Conservation (phyloP, 1,284 basidiomycete genomes). For the Pisolithus thermaeus region DNA sequence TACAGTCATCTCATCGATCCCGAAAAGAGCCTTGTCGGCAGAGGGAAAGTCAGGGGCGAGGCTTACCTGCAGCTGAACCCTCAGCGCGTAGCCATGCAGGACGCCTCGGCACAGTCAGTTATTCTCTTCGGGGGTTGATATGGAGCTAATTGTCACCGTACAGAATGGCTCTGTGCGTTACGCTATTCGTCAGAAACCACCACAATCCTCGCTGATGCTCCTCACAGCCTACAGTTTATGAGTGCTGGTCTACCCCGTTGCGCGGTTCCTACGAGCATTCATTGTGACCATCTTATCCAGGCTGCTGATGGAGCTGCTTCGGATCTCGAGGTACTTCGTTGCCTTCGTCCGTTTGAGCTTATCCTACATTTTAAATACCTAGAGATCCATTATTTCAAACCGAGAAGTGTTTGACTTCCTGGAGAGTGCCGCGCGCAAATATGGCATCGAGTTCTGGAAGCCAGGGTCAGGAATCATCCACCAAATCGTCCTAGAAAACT, state of each 20-base stretch:
- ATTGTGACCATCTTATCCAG: constrained; percentile 97
- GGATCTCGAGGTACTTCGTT: constrained; percentile 63
- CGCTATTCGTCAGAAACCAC: not conserved
- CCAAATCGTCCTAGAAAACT: constrained; percentile 98
- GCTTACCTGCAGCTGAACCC: constrained; percentile 88
- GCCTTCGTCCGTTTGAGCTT: not conserved
- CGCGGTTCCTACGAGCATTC: constrained; percentile 84
- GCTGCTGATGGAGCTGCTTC: constrained; percentile 79
- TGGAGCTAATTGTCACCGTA: constrained; percentile 10
- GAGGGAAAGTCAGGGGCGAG: constrained; percentile 76
- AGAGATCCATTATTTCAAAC: constrained; percentile 86
- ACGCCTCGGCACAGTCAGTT: constrained; percentile 92
- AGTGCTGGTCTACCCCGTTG: constrained; percentile 86
- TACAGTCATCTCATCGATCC: constrained; percentile 91
- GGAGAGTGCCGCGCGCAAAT: constrained; percentile 91
- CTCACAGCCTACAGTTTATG: constrained; percentile 92
- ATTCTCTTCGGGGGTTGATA: constrained; percentile 1
- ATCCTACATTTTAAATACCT: constrained; percentile 3
- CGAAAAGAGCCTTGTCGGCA: constrained; percentile 62
- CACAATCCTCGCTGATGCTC: constrained; percentile 8
- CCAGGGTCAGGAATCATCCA: constrained; percentile 97
- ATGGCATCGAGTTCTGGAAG: constrained; percentile 94
- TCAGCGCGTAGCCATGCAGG: constrained; percentile 97
- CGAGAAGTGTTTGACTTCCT: constrained; percentile 98
- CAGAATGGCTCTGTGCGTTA: constrained; percentile 73